Percentiles rank a stretch among this genome's conserved stretches.
Evolutionary conservation across 164 flowering plant genomes (phyloP).

Genomic region (Chimonanthus salicifolius): DNA sequence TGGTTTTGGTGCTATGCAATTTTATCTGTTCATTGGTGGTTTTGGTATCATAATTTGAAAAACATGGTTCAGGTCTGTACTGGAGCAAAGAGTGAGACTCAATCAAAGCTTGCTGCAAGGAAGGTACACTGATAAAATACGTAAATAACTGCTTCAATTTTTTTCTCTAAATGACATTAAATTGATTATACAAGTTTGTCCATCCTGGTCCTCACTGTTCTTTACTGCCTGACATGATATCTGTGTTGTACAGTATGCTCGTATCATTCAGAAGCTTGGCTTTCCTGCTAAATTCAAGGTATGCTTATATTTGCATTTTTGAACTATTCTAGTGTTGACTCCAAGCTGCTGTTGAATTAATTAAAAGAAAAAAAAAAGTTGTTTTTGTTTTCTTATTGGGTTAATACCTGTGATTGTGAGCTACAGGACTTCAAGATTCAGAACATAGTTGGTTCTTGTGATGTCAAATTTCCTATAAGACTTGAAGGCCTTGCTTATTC

Average conservation of each 20-base stretch:
- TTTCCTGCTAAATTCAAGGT: conserved; percentile 94
- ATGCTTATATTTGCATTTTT: not conserved
- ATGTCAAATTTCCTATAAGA: conserved; percentile 85
- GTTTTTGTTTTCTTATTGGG: not conserved
- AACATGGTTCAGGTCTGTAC: conserved; percentile 68
- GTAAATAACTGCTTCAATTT: not conserved
- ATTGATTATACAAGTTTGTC: no score
- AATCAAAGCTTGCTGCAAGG: conserved; percentile 85
- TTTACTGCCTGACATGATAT: not conserved
- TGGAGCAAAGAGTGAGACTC: conserved; percentile 98
- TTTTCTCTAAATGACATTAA: not conserved
- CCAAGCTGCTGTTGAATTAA: no score
- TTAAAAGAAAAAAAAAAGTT: no score
- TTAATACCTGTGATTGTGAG: not conserved
- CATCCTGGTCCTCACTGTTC: no score
- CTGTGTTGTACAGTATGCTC: conserved; percentile 64
- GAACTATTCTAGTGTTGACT: no score
- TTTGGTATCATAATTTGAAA: not conserved
- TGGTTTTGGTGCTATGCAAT: not conserved
- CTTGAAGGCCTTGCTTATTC: conserved; percentile 83
- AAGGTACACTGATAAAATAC: conserved; percentile 39
- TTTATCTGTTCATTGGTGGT: not conserved
- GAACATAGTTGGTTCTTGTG: conserved; percentile 93
- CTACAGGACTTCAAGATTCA: conserved; percentile 85
- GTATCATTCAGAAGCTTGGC: conserved; percentile 91